Conservation (phyloP, 2,329 filamentous ascomycete genomes). For the Diplodia mutila region DNA sequence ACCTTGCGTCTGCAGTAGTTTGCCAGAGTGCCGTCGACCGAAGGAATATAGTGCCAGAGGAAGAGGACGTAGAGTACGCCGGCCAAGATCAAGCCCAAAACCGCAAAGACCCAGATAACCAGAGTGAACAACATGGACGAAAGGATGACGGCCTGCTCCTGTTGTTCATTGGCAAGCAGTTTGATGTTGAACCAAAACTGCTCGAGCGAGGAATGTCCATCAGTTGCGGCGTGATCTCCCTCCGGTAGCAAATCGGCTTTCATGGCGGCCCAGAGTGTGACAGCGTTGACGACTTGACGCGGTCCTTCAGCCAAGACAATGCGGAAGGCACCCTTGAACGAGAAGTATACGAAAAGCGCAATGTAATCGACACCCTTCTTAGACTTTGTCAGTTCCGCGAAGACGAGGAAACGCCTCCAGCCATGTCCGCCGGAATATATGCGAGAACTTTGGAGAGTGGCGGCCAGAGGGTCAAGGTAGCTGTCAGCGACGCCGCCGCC, state of each 20-base stretch:
- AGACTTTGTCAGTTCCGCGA: conserved; percentile 86
- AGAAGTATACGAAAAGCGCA: conserved; percentile 89
- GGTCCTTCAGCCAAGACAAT: conserved; percentile 90
- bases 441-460: conserved; percentile 81
- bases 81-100: conserved; percentile 73
- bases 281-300: conserved; percentile 84
- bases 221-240: conserved; percentile 55
- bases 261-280: conserved; percentile 87
- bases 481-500: conserved; percentile 86
- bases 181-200: conserved; percentile 85
- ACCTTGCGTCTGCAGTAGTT: conserved; percentile 92
- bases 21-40: conserved; percentile 75
- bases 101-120: conserved; percentile 83
- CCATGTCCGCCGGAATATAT: conserved; percentile 70
- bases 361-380: conserved; percentile 90
- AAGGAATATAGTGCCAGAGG: conserved; percentile 89
- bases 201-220: conserved; percentile 65
- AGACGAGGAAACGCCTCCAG: conserved; percentile 89
- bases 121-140: conserved; percentile 92
- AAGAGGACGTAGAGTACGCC: conserved; percentile 83
- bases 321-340: conserved; percentile 77
- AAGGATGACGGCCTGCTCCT: conserved; percentile 79
- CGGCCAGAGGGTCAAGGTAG: conserved; percentile 86
- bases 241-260: conserved; percentile 70
- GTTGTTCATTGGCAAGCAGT: conserved; percentile 71